Percentiles rank a stretch among this genome's conserved stretches.
Conservation (phyloP, 2,329 filamentous ascomycete species). For the Endothia cerciana region DNA sequence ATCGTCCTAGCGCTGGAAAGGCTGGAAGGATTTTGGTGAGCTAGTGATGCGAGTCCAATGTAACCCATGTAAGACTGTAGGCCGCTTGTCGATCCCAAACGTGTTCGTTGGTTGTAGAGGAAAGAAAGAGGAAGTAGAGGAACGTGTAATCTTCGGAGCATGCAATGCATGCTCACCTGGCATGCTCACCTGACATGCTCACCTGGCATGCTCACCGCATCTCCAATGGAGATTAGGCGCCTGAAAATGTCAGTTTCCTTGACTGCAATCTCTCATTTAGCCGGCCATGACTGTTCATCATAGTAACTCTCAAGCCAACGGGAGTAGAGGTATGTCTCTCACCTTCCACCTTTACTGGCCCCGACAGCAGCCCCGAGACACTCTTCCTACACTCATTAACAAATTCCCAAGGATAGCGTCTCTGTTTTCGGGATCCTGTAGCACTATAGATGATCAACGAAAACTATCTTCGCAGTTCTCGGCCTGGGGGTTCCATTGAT, state of each 20-base stretch:
- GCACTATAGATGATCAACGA: not conserved
- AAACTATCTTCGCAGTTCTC: not conserved
- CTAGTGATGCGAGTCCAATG: conserved; percentile 8
- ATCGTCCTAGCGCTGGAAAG: not conserved
- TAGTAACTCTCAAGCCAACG: not conserved
- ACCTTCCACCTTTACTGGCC: not conserved
- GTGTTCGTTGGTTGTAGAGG: not conserved
- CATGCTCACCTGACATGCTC: too few relatives aligned
- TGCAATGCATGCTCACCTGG: conserved; percentile 9
- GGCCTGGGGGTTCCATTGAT: not conserved
- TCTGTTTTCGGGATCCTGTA: not conserved
- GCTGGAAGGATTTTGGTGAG: not conserved
- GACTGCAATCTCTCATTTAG: not conserved
- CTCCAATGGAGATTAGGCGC: not conserved
- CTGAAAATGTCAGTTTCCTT: not conserved
- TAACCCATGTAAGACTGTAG: not conserved
- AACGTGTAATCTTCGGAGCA: not conserved
- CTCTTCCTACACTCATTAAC: not conserved
- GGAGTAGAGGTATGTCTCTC: not conserved
- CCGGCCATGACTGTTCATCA: not conserved
- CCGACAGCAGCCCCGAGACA: not conserved
- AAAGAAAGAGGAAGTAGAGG: not conserved
- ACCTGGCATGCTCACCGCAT: conserved; percentile 11
- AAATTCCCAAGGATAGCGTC: too few relatives aligned
- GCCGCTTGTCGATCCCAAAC: conserved; percentile 1